phyloP scores from a whole-genome alignment of 192 early-diverging fungal genomes.

The Martensiomyces pterosporus region DNA sequence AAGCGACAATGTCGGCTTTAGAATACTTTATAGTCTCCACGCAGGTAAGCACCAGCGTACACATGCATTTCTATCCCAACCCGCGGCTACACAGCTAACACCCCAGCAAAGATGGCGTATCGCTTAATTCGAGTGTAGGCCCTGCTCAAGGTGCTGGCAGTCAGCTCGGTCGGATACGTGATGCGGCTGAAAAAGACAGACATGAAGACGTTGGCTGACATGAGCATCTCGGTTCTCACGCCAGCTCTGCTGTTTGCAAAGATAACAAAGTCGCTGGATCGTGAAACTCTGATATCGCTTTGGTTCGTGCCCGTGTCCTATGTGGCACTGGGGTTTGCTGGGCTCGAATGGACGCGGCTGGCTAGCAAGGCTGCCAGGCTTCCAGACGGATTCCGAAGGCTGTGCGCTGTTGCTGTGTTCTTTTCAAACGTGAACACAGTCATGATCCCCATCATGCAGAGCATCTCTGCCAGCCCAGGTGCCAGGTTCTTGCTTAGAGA shows the following conservation, averaged over 20 bases:
- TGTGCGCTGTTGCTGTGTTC: constrained; percentile 57
- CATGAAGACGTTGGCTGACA: constrained; percentile 29
- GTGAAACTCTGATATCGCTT: constrained; percentile 55
- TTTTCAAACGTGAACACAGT: constrained; percentile 70
- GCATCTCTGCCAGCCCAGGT: constrained; percentile 43
- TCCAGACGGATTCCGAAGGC: constrained; percentile 52
- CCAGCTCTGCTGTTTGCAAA: constrained; percentile 71
- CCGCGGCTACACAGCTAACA: no score
- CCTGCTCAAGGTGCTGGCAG: constrained; percentile 15
- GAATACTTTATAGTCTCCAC: constrained; percentile 23
- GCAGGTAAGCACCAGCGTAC: constrained; percentile 9
- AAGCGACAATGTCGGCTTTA: constrained; percentile 7
- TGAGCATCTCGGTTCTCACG: constrained; percentile 66
- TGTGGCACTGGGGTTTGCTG: constrained; percentile 20
- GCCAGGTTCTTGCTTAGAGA: constrained; percentile 38
- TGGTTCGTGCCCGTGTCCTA: constrained; percentile 62
- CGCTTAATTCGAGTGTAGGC: no score
- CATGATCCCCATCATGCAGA: constrained; percentile 60
- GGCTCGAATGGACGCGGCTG: constrained; percentile 19
- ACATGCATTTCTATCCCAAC: no score
- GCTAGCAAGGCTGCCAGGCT: constrained; percentile 30
- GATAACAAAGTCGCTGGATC: constrained; percentile 58
- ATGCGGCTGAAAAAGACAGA: constrained; percentile 10
- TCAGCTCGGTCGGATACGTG: constrained; percentile 19
- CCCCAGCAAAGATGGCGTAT: no score